Base-by-base conservation (phyloP, 2,329 filamentous ascomycete genomes). In the Orbilia ellipsospora region DNA sequence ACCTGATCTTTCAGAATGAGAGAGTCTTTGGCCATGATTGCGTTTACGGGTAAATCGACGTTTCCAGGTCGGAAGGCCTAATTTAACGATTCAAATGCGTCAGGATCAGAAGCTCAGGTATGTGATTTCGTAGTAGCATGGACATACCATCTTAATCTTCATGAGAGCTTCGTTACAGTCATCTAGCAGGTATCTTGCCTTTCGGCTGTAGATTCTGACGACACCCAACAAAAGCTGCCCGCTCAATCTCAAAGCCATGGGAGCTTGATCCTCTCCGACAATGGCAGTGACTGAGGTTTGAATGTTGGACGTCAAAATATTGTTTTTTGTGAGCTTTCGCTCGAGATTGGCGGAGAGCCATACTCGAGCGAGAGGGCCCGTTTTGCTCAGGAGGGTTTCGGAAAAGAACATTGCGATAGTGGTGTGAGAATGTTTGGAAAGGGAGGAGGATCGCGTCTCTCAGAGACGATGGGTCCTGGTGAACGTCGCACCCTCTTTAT, bases 291-390 rank as follows among this genome's bases (percentile, higher is more conserved):
- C 94, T 83, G 94, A 97, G 84, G 93, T 92, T 80, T 94, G 91
- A 79, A 99, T 91, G 84, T 97, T 96, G 73, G 94, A 94, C 82
- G 97, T 93, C 78, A 99, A 83, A 79, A 98, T 95, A 81, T 97
- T 93, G 78, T 93, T 93, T 85, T 99, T 99, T 79, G 94, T 96
- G 75, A 99, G 89, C 85, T 98, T 99, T 86, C 94, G 93, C 88
- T 98, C 95, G 78, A 98, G 87, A 84, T 98, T 99, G 85, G 95
- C 93, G 36, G 95, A 97, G 77, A 98, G 88, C 95, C 95, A 99
- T 85, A 98, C 94, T 82, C 93, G 92, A 84, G 95, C 95, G 86
- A 99, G 85, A 81, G 95, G 94, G 86, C 95, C 95, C 80, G 93
- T 97, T 90, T 97, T 97, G 83, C 94, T 93, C 80, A 99, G 88